Percentiles rank a stretch among this genome's conserved stretches.
Conservation (phyloP, 1,284 basidiomycete species). For the Prillingera fragicola region DNA sequence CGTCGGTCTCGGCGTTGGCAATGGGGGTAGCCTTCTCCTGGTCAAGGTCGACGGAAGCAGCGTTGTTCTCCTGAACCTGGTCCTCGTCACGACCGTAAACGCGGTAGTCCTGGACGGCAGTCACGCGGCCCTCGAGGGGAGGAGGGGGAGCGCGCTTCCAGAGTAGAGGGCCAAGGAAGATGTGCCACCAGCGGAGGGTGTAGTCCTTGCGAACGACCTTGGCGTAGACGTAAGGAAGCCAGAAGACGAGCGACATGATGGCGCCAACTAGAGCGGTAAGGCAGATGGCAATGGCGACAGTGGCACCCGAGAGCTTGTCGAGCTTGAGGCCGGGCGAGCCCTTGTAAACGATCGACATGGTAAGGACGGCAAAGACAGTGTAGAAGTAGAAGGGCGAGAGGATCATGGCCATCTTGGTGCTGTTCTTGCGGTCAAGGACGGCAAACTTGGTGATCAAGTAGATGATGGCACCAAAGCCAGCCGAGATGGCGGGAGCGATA, state of each 20-base stretch:
- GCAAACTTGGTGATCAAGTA: slow-evolving; percentile 48
- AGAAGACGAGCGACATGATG: slow-evolving; percentile 49
- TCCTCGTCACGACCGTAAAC: slow-evolving; percentile 7
- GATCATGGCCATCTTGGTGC: slow-evolving; percentile 39
- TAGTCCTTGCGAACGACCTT: slow-evolving; percentile 52
- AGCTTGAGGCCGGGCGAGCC: slow-evolving; percentile 46
- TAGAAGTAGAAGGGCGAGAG: slow-evolving; percentile 50
- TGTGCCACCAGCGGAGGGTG: slow-evolving; percentile 49
- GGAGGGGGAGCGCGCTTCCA: slow-evolving; percentile 48
- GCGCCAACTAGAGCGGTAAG: slow-evolving; percentile 48
- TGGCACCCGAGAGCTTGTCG: slow-evolving; percentile 31
- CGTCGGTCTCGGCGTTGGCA: not conserved
- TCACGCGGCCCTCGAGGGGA: slow-evolving; percentile 1
- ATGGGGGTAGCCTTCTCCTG: not conserved
- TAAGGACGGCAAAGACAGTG: slow-evolving; percentile 35
- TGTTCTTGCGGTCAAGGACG: slow-evolving; percentile 45
- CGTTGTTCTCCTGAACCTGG: no score
- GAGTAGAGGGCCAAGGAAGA: slow-evolving; percentile 51
- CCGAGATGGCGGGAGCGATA: slow-evolving; percentile 46
- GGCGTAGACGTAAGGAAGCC: slow-evolving; percentile 51
- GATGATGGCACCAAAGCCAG: slow-evolving; percentile 46
- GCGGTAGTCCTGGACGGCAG: slow-evolving; percentile 9
- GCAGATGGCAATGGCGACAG: slow-evolving; percentile 47
- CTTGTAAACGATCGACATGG: slow-evolving; percentile 45
- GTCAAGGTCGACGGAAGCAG: not conserved